phyloP scores from a whole-genome alignment of 1,284 basidiomycete species.

The Marasmius sp. region DNA sequence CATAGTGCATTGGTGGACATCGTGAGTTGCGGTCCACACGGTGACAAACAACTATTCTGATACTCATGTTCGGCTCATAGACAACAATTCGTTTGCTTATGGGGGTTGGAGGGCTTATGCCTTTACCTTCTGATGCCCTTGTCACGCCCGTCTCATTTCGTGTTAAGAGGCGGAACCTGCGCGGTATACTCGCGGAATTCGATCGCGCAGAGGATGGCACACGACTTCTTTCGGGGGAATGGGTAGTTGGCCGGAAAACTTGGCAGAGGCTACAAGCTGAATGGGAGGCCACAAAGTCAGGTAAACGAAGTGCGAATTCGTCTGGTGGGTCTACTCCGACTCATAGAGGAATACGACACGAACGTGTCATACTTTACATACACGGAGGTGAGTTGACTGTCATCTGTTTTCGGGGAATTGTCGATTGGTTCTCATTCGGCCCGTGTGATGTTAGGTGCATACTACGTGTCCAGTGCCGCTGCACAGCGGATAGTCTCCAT shows the following conservation, averaged over 20 bases:
- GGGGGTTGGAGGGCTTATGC: constrained; percentile 80
- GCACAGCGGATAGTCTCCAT: constrained; percentile 92
- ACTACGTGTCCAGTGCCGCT: constrained; percentile 93
- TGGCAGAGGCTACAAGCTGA: constrained; percentile 90
- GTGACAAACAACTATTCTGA: background rate
- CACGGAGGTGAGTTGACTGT: constrained; percentile 72
- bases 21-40: constrained; percentile 38
- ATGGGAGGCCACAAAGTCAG: constrained; percentile 54
- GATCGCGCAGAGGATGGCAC: constrained; percentile 74
- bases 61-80: constrained; percentile 32
- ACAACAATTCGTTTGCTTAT: constrained; percentile 78
- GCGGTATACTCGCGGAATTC: constrained; percentile 75
- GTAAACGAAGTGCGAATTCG: constrained; percentile 8
- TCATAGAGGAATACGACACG: constrained; percentile 47
- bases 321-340: constrained; percentile 7
- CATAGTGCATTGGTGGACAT: constrained; percentile 89
- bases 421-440: background rate
- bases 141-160: constrained; percentile 94
- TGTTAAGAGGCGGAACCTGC: constrained; percentile 72
- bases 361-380: constrained; percentile 88
- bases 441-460: constrained; percentile 64
- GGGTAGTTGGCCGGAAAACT: constrained; percentile 91
- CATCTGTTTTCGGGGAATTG: constrained; percentile 21
- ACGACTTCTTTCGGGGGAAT: constrained; percentile 90
- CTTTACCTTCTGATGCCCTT: constrained; percentile 90